Conservation (phyloP, 805 yeast species). For the Starmera quercuum region DNA sequence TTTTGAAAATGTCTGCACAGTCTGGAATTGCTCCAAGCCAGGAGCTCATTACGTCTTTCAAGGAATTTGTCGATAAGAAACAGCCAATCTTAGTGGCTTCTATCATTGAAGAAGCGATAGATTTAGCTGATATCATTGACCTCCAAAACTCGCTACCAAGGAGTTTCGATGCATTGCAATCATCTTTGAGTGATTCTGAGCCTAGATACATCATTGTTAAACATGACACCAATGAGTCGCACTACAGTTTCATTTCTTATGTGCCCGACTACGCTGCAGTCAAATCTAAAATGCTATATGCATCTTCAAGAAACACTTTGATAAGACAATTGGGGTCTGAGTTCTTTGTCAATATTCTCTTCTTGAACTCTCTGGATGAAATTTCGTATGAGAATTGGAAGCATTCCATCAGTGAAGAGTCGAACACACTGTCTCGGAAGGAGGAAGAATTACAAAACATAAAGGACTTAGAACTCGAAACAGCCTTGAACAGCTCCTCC, state of each 20-base stretch:
- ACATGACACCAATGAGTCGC: constrained; percentile 19
- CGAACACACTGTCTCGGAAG: constrained; percentile 41
- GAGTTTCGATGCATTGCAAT: constrained; percentile 28
- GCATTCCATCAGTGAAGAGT: constrained; percentile 27
- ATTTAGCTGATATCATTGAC: constrained; percentile 24
- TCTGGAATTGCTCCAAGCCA: constrained; percentile 48
- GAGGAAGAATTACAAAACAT: constrained; percentile 46
- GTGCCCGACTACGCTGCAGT: constrained; percentile 85
- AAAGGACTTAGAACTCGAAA: constrained; percentile 32
- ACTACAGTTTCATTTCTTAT: constrained; percentile 62
- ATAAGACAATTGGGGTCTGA: constrained; percentile 64
- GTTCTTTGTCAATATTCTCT: constrained; percentile 24
- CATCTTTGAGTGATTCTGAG: constrained; percentile 24
- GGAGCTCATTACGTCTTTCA: constrained; percentile 39
- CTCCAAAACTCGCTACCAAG: constrained; percentile 24
- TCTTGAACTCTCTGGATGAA: constrained; percentile 27
- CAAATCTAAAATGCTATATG: constrained; percentile 85
- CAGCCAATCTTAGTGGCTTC: constrained; percentile 30
- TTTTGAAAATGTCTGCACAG: constrained; percentile 51
- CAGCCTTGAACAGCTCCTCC: constrained; percentile 23
- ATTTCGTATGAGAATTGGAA: constrained; percentile 39
- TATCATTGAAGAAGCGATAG: constrained; percentile 28
- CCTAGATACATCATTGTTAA: constrained; percentile 47
- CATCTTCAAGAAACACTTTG: constrained; percentile 77
- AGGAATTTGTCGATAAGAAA: constrained; percentile 26